A percentile compares a stretch with the other conserved stretches of the same genome.
Evolutionary conservation across 345 rosid genomes (phyloP).

Genomic region (Melaleuca quinquenervia): DNA sequence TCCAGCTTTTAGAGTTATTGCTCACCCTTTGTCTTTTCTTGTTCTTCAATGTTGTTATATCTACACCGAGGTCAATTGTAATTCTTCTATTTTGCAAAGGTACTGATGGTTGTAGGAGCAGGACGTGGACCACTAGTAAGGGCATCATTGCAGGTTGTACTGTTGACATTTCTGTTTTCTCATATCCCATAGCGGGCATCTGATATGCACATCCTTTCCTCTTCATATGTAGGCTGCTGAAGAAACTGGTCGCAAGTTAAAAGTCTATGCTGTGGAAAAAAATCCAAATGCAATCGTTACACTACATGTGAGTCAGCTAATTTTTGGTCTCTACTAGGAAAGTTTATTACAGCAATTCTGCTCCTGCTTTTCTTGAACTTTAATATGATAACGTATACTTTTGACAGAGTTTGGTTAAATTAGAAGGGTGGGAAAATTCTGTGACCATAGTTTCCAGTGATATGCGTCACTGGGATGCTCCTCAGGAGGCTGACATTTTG

Average conservation of each 20-base stretch:
- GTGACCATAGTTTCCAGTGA: conserved; percentile 91
- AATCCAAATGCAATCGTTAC: conserved; percentile 99
- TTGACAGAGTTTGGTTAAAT: conserved; percentile 73
- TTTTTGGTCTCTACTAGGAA: not conserved
- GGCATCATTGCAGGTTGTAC: conserved; percentile 83
- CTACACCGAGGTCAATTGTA: not conserved
- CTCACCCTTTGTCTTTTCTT: not conserved
- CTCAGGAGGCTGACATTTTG: conserved; percentile 93
- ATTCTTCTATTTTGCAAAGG: conserved; percentile 26
- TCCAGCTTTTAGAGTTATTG: not conserved
- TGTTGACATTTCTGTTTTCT: conserved; percentile 3
- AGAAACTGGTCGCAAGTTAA: conserved; percentile 79
- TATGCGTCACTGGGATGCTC: conserved; percentile 96
- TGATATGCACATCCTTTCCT: conserved; percentile 2
- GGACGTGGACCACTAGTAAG: conserved; percentile 99
- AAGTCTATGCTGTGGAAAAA: conserved; percentile 92
- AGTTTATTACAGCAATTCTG: not conserved
- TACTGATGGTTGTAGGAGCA: conserved; percentile 99
- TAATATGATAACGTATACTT: not conserved
- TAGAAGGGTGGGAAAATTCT: conserved; percentile 80
- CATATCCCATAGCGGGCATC: not conserved
- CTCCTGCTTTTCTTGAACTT: not conserved
- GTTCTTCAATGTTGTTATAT: not conserved
- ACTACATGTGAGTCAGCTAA: conserved; percentile 65
- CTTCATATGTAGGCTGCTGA: conserved; percentile 69